These are phyloP conservation scores for Colletotrichum cereale DNA, from an alignment of 2,329 filamentous ascomycete species.

Conservation along the genomic window DNA sequence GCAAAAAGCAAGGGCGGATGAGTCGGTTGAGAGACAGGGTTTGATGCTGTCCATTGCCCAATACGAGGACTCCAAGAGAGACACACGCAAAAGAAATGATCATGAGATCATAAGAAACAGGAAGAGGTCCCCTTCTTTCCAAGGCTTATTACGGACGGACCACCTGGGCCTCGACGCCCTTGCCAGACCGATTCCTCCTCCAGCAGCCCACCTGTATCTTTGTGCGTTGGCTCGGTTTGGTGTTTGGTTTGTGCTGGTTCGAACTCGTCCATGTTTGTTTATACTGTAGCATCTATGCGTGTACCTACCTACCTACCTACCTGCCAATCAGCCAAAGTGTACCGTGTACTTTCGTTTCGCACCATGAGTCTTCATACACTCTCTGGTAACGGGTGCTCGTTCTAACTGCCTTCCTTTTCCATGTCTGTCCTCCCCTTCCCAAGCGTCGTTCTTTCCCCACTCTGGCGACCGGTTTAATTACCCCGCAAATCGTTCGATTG, in stretches of 20 bases:
- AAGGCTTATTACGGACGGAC: not conserved
- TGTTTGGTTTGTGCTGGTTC: not conserved
- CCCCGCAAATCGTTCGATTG: constrained; percentile 39
- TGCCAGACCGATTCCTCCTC: not conserved
- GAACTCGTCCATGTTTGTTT: not conserved
- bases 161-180: not conserved
- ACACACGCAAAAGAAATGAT: not conserved
- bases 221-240: not conserved
- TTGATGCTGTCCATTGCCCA: not conserved
- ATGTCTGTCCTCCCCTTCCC: not conserved
- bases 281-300: no score
- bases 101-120: not conserved
- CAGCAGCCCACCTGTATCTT: not conserved
- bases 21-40: not conserved
- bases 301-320: no score
- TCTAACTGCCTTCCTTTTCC: not conserved
- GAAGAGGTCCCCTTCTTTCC: constrained; percentile 13
- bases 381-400: not conserved
- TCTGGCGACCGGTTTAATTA: constrained; percentile 29
- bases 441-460: constrained; percentile 31
- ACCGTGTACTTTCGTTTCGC: not conserved
- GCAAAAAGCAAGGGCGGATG: not conserved
- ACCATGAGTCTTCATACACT: no score
- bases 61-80: not conserved
- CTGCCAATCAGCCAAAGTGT: not conserved